These are phyloP conservation scores for Rhynchospora tenuis DNA, from an alignment of 176 grass and related monocot species.

Conservation along the genomic window DNA sequence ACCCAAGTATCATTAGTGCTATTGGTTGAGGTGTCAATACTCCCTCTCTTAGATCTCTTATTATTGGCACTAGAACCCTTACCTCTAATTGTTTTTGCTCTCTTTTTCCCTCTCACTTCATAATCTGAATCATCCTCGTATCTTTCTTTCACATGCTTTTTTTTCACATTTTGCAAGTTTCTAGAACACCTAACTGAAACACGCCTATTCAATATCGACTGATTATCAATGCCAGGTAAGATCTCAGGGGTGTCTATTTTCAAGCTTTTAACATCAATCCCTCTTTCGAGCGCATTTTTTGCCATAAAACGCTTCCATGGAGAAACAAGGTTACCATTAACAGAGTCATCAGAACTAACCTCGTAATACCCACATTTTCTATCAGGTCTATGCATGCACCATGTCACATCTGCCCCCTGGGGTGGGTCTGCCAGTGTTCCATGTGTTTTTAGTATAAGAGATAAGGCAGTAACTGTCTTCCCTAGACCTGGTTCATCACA, in stretches of 20 bases:
- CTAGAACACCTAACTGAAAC: constrained; percentile 39
- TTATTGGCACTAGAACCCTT: constrained; percentile 25
- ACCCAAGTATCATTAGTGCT: constrained; percentile 71
- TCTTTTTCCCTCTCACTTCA: constrained; percentile 12
- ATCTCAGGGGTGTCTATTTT: background rate
- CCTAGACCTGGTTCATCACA: constrained; percentile 99
- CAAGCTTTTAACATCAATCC: constrained; percentile 25
- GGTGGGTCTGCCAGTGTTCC: constrained; percentile 67
- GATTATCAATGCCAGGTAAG: constrained; percentile 30
- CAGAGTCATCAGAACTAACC: constrained; percentile 33
- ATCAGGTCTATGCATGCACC: constrained; percentile 69
- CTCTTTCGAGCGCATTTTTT: constrained; percentile 39
- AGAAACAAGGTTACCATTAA: constrained; percentile 27
- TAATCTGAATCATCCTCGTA: constrained; percentile 29
- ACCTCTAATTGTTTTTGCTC: background rate
- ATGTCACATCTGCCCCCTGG: constrained; percentile 58
- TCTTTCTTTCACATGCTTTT: constrained; percentile 54
- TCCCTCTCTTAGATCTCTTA: constrained; percentile 42
- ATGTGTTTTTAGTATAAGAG: constrained; percentile 96
- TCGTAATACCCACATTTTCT: constrained; percentile 93
- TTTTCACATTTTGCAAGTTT: constrained; percentile 30
- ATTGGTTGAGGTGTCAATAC: background rate
- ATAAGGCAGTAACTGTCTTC: constrained; percentile 86
- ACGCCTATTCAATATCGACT: background rate
- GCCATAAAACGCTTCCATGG: constrained; percentile 31